Conservation (phyloP, 164 flowering plant species). For the Sedum album region DNA sequence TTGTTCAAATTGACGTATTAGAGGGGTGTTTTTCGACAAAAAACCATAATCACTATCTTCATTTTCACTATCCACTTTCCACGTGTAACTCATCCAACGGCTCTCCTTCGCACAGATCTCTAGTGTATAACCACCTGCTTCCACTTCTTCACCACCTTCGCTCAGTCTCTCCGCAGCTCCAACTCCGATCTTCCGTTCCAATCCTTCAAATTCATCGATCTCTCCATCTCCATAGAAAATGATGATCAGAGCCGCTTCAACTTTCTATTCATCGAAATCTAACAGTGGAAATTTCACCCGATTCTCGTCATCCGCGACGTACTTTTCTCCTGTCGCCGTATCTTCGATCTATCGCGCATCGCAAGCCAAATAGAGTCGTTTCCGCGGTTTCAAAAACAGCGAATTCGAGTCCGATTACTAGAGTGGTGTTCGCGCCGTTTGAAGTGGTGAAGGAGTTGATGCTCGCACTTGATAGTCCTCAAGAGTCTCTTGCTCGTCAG, state of each 20-base stretch:
- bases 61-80: constrained; percentile 34
- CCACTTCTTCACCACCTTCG: constrained; percentile 10
- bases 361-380: not conserved
- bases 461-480: constrained; percentile 50
- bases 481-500: constrained; percentile 77
- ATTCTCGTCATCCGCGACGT: too few species aligned
- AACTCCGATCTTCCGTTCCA: not conserved
- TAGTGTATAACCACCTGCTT: constrained; percentile 6
- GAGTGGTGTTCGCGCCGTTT: constrained; percentile 79
- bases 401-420: constrained; percentile 40
- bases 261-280: constrained; percentile 21
- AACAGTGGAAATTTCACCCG: constrained; percentile 16
- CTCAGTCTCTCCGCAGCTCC: not conserved
- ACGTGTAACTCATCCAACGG: constrained; percentile 39
- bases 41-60: constrained; percentile 52
- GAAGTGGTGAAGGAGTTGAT: constrained; percentile 54
- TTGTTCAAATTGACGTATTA: too few species aligned
- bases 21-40: too few species aligned
- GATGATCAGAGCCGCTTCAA: constrained; percentile 41
- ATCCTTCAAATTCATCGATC: not conserved
- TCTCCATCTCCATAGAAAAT: constrained; percentile 13
- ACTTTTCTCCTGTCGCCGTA: not conserved
- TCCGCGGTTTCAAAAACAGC: constrained; percentile 17
- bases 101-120: not conserved
- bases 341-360: not conserved